Base-by-base conservation (phyloP, 2,329 filamentous ascomycete species). In the Cercospora sp. region DNA sequence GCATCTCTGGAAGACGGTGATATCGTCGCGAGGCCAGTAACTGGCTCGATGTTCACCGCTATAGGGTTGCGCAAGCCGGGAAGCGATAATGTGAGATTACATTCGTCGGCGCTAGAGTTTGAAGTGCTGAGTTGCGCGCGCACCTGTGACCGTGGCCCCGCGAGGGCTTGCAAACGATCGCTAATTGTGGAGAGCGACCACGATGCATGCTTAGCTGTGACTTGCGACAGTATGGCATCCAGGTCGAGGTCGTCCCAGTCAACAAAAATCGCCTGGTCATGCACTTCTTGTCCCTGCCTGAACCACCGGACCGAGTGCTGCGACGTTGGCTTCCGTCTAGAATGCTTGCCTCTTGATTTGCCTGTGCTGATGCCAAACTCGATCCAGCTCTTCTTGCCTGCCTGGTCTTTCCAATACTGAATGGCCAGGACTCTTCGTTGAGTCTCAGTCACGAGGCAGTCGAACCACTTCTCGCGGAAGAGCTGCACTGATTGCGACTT, bases 321-420 rank as follows among this genome's bases (percentile, higher is more conserved):
- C 5, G 75, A 71, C 13, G 72, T 77, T 12, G 73, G 37, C 1
- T 68, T 70, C 76, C 79, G 61, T 73, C 76, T 67, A 78, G 80
- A 66, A 72, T 77, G 34, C 7, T 26, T 53, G n/a, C 65, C 32
- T 16, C 69, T 58, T 9, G 75, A 70, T 69, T 77, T 82, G 34
- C 90, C 90, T 76, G 89, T 93, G 68, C 89, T 86, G 40, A 97
- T 87, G 9, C 93, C 94, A 61, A 99, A 84, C 71, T 98, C 90
- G 59, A 99, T 84, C 94, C 95, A 99, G 78, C 89, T 97, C 82
- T 96, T 97, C 16, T 87, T 84, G 0, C 88, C 88, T 66, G 86
- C 85, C 74, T 89, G 87, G 61, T 87, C 86, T 16, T 87, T 84
- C 95, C 95, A 99, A 80, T 99, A 99, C 76, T 97, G 94, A 37